Evolutionary conservation across 2,329 filamentous ascomycete species (phyloP).

Genomic region (Trichoderma atroviride): DNA sequence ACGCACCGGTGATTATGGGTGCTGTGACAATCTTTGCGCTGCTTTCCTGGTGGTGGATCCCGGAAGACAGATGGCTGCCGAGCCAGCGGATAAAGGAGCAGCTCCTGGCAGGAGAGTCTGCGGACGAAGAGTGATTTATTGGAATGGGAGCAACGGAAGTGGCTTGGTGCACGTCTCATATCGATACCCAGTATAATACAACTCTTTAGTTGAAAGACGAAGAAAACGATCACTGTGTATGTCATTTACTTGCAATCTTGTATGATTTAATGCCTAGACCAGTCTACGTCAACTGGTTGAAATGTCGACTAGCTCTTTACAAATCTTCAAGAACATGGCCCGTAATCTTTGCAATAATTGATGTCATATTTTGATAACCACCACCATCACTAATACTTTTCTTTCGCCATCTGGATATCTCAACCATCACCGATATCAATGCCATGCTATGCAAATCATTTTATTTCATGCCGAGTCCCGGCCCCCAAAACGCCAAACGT

Average conservation of each 20-base stretch:
- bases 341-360: neutral
- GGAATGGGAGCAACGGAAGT: neutral
- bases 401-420: neutral
- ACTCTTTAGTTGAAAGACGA: neutral
- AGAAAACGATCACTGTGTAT: neutral
- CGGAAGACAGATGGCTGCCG: constrained; percentile 23
- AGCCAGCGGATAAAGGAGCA: constrained; percentile 26
- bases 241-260: no score
- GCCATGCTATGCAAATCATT: neutral
- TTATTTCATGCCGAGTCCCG: neutral
- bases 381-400: neutral
- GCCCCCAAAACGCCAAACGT: constrained; percentile 17
- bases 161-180: neutral
- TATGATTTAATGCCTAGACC: neutral
- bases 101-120: constrained; percentile 21
- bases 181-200: neutral
- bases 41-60: constrained; percentile 25
- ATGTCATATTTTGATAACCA: neutral
- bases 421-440: constrained; percentile 5
- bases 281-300: neutral
- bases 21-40: constrained; percentile 48
- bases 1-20: constrained; percentile 55
- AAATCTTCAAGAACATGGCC: neutral
- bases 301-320: neutral
- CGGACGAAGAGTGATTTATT: constrained; percentile 7